These are phyloP conservation scores for Epichloe coenophiala DNA, from an alignment of 2,329 filamentous ascomycete genomes.

Conservation along the genomic window DNA sequence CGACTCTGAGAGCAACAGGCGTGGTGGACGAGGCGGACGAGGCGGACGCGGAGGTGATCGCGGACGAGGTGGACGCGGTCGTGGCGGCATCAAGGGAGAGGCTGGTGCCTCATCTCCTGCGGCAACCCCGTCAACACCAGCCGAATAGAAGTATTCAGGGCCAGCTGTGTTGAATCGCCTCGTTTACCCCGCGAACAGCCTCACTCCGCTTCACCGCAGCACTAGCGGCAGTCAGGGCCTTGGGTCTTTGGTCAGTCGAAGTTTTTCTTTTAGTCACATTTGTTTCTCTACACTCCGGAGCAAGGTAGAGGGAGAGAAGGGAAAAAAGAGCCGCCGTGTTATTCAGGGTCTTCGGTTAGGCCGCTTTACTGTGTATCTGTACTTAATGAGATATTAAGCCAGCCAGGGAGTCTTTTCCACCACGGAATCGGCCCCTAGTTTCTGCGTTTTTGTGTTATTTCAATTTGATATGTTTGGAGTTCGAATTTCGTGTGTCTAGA, in stretches of 20 bases:
- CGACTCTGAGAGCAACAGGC: slow-evolving; percentile 46
- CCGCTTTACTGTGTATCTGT: slow-evolving; percentile 17
- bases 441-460: slow-evolving; percentile 4
- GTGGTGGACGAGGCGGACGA: slow-evolving; percentile 41
- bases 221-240: background rate
- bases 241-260: background rate
- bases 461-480: slow-evolving; percentile 21
- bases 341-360: slow-evolving; percentile 3
- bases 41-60: slow-evolving; percentile 46
- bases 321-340: slow-evolving; percentile 6
- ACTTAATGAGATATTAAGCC: slow-evolving; percentile 24
- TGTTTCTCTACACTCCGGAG: slow-evolving; percentile 9
- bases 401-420: slow-evolving; percentile 12
- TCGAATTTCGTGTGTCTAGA: slow-evolving; percentile 7
- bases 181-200: background rate
- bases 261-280: slow-evolving; percentile 5
- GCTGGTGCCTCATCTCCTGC: slow-evolving; percentile 41
- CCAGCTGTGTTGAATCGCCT: background rate
- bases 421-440: slow-evolving; percentile 13
- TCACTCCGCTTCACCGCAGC: background rate
- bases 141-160: slow-evolving; percentile 10
- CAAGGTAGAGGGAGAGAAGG: slow-evolving; percentile 6
- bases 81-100: slow-evolving; percentile 46
- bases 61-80: slow-evolving; percentile 41
- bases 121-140: slow-evolving; percentile 34